Evolutionary conservation across 2,329 filamentous ascomycete genomes (phyloP), one percentile per base, ranked within the genome.

Genomic region (Aspergillus uvarum): DNA sequence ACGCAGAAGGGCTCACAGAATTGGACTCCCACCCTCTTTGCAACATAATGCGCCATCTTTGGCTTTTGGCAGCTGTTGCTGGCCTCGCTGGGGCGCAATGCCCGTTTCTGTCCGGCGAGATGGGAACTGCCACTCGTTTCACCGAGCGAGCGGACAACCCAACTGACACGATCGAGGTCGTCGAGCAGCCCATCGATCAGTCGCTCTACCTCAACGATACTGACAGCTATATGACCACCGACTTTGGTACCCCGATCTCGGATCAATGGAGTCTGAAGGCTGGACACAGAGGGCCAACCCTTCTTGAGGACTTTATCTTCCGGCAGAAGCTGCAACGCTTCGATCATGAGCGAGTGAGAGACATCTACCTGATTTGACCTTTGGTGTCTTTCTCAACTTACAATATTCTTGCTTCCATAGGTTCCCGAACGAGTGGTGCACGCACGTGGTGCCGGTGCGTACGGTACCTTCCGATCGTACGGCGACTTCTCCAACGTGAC

Each of bases 301-400:
- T 91, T 14, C 77, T 91, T 1, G 89, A 91, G 68, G 89, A 91
- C 70, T 90, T 89, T 54, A 86, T 88, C 63, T 87, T 89, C 70
- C 82, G 88, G 26, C 87, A 91, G 68, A 90, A 89, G 76, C 87
- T 89, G 42, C 85, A 85, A 48, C 84, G 83, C 56, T 90, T 90
- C 67, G 87, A 90, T 59, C 88, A 90, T 65, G 88, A 90, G 68
- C 79, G 88, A 24, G 88, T 89, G 74, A 29, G 26, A 29, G 26
- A 29, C 69, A 77, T 69, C 8, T 14, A 35, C 24, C 32, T 35
- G 11, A 16, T 16, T 2, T 35, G 14, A 44, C 6, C 2, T 7
- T 5, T 8, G 8, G 35, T 38, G 16, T 5, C 2, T 35, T 3
- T 44, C 14, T 31, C 14, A 11, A 1, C 12, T 7, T 1, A n/a